Base-by-base conservation (phyloP, 2,329 filamentous ascomycete genomes). In the Hypoxylon sp. region DNA sequence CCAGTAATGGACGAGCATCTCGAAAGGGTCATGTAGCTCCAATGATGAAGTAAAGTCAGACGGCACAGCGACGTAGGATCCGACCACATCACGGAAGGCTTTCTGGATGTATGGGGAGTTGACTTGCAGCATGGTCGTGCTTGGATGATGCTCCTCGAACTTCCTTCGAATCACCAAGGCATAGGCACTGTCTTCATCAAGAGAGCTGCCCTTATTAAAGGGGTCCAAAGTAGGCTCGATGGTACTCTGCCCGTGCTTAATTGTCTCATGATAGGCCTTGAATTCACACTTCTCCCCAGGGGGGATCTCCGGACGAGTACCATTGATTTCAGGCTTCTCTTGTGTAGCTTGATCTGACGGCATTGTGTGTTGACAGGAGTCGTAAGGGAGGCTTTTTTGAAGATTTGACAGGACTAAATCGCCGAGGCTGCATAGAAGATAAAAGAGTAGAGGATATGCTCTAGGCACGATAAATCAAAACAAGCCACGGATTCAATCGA, bases 1-100 rank as follows among this genome's bases (percentile, higher is more conserved):
- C 75, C 75, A 77, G 50, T 77, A 73, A 39, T 78, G 75, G 4
- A 66, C 63, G 6, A 77, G 68, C 72, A 78, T 77, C 54, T 67
- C 58, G 48, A 76, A 78, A 1, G 76, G 76, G 2, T 37, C 54
- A 1, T 71, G 52, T 0, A 78, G 61, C 26, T 68, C 70, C 6
- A 78, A 26, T 1, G 76, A 64, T 8, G 72, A 73, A 3, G 48
- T 71, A 57, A 77, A 77, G 60, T 76, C 74, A 0, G 75, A 74
- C 0, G 75, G 65, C 8, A 77, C 72, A 11, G 70, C 52, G 0
- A 71, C 55, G 29, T 78, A 75, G 1, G 69, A 70, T 6, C 67
- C 55, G 48, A 77, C 53, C 17, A 74, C 74, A 9, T 75, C 69
- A 29, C 71, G 69, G 19, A 78, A 76, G 10, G 72, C 72, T 33